Evolutionary conservation across 1,139 yeast species (phyloP).

Genomic region (Magnusiomyces magnusii): DNA sequence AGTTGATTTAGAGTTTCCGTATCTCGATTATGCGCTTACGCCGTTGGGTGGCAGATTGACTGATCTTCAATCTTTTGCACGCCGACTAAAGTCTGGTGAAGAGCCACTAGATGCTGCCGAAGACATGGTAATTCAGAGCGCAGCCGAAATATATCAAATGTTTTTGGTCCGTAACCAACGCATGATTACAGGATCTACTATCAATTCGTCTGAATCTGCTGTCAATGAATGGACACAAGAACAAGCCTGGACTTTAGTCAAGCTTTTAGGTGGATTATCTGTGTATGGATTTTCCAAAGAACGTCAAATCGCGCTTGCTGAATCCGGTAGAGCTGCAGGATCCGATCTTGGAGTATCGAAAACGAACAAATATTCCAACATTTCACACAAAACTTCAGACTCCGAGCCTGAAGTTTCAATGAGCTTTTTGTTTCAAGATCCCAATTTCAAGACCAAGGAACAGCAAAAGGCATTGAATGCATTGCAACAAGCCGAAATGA

Average conservation of each 20-base stretch:
- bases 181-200: not conserved
- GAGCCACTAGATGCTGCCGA: conserved; percentile 63
- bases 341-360: conserved; percentile 2
- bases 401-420: conserved; percentile 4
- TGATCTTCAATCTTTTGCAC: conserved; percentile 81
- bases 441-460: conserved; percentile 57
- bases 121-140: conserved; percentile 76
- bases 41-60: conserved; percentile 95
- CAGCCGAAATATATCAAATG: conserved; percentile 81
- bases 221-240: conserved; percentile 54
- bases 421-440: conserved; percentile 26
- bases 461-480: conserved; percentile 49
- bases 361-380: not conserved
- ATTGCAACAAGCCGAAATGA: conserved; percentile 72
- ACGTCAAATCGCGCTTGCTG: conserved; percentile 5
- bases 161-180: conserved; percentile 47
- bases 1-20: conserved; percentile 12
- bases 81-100: conserved; percentile 86
- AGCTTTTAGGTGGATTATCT: conserved; percentile 41
- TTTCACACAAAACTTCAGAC: not conserved
- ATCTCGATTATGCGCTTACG: conserved; percentile 48
- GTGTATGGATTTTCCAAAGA: conserved; percentile 1
- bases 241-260: conserved; percentile 84
- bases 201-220: not conserved
- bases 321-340: not conserved